phyloP scores from a whole-genome alignment of 1,139 yeast genomes.

The Scheffersomyces insectosa region DNA sequence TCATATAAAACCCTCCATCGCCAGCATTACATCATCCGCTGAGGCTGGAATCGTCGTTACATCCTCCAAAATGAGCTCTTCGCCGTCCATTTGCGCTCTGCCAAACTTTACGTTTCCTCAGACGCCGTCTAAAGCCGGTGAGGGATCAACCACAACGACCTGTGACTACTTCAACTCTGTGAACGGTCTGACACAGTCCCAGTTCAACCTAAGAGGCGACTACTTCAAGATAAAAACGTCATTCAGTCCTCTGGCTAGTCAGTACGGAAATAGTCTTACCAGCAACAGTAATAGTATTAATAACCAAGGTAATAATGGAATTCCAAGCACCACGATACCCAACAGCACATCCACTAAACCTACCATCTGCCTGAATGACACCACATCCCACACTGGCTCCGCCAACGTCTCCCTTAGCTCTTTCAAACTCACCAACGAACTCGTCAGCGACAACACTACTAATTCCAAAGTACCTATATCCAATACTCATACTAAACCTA shows the following conservation, averaged over 20 bases:
- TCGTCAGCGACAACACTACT: conserved; percentile 1
- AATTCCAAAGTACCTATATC: conserved; percentile 1
- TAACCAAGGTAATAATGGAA: no score
- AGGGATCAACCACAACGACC: conserved; percentile 2
- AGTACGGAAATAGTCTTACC: no score
- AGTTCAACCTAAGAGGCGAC: neutral
- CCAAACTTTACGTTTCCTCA: conserved; percentile 16
- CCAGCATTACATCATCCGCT: no score
- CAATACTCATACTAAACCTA: conserved; percentile 1
- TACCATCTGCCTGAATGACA: no score
- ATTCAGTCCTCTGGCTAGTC: no score
- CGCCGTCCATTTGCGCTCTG: conserved; percentile 15
- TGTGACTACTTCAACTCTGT: conserved; percentile 17
- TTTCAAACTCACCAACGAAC: neutral
- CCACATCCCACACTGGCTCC: neutral
- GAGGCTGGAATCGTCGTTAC: no score
- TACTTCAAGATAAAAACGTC: no score
- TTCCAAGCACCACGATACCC: no score
- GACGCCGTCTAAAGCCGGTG: conserved; percentile 6
- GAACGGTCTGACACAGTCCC: neutral
- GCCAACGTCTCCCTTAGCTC: neutral
- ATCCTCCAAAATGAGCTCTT: conserved; percentile 9
- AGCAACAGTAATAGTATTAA: no score
- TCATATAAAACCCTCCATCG: no score
- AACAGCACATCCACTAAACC: neutral